Conservation (phyloP, 2,329 filamentous ascomycete species). For the Colletotrichum aenigma region DNA sequence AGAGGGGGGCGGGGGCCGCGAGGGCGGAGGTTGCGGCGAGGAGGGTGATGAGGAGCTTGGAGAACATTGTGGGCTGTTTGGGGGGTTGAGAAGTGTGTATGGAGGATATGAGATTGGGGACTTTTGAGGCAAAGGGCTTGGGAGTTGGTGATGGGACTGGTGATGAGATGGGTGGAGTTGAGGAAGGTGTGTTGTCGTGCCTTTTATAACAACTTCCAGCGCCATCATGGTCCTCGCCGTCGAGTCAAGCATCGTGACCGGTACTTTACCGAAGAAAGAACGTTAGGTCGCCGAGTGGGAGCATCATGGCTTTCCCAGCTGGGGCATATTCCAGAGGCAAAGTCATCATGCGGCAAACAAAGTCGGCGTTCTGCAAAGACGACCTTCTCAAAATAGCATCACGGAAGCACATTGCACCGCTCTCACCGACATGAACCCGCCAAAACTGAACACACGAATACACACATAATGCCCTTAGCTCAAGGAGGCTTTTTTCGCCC, state of each 20-base stretch:
- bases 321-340: neutral
- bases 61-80: constrained; percentile 21
- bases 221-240: neutral
- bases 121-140: no score
- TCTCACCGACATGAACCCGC: neutral
- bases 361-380: neutral
- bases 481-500: neutral
- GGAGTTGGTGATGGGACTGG: neutral
- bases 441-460: neutral
- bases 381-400: constrained; percentile 3
- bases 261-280: neutral
- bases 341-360: neutral
- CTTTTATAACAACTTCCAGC: neutral
- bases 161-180: neutral
- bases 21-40: constrained; percentile 23
- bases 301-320: neutral
- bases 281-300: neutral
- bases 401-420: neutral
- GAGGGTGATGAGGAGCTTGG: constrained; percentile 25
- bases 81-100: neutral
- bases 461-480: neutral
- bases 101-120: neutral
- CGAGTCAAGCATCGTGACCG: neutral
- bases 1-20: constrained; percentile 24
- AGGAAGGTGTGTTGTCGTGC: neutral